Percentiles rank a stretch among this genome's conserved stretches.
phyloP scores from a whole-genome alignment of 768 basidiomycete genomes.

The Mycena galericulata region DNA sequence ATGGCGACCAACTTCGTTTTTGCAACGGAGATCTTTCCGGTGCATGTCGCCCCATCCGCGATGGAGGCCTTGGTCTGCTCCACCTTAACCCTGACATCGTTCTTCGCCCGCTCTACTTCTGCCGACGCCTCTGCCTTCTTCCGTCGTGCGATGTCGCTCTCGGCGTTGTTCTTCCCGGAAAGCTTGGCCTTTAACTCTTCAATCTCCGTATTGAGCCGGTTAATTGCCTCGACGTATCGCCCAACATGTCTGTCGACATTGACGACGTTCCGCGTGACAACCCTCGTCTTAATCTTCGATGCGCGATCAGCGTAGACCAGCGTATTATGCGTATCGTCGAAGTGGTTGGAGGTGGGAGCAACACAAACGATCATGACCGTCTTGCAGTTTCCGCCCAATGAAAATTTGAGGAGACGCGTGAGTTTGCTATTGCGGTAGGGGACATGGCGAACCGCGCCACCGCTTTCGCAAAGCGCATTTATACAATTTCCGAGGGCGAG shows the following conservation, averaged over 20 bases:
- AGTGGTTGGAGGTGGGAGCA: constrained; percentile 94
- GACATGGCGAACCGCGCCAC: constrained; percentile 87
- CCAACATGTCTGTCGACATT: constrained; percentile 96
- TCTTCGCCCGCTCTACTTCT: constrained; percentile 81
- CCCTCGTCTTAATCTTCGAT: constrained; percentile 98
- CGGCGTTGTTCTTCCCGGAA: constrained; percentile 72
- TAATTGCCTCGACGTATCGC: constrained; percentile 95
- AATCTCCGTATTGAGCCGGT: constrained; percentile 86
- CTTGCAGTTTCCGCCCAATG: constrained; percentile 98
- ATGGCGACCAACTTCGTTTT: constrained; percentile 76
- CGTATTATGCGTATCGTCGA: constrained; percentile 99
- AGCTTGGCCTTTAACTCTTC: constrained; percentile 89
- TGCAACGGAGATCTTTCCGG: constrained; percentile 78
- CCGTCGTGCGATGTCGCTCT: constrained; percentile 73
- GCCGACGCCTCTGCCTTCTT: constrained; percentile 76
- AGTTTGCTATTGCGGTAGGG: constrained; percentile 99
- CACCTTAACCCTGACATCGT: constrained; percentile 77
- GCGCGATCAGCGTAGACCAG: constrained; percentile 97
- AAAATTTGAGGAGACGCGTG: constrained; percentile 96
- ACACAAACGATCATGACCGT: constrained; percentile 99
- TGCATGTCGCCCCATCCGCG: constrained; percentile 79
- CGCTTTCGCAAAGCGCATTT: constrained; percentile 96
- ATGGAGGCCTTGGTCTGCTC: constrained; percentile 80
- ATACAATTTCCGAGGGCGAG: constrained; percentile 98
- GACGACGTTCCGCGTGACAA: constrained; percentile 94